These are phyloP conservation scores for Zizania palustris DNA, from an alignment of 202 grass and related monocot genomes.

Conservation along the genomic window DNA sequence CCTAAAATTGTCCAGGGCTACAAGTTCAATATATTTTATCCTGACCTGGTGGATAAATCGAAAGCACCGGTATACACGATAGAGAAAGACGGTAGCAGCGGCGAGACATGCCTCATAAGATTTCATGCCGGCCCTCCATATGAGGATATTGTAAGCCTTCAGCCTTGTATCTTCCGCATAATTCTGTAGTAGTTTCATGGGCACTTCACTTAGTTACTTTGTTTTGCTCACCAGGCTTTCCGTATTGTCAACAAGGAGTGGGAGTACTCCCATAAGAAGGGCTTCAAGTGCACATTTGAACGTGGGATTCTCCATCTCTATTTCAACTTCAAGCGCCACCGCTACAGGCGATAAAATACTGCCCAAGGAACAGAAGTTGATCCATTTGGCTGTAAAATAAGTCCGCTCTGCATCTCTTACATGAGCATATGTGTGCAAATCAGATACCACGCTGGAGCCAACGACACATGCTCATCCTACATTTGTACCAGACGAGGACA, in stretches of 20 bases:
- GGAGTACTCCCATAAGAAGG: constrained; percentile 99
- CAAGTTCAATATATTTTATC: constrained; percentile 38
- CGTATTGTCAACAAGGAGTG: constrained; percentile 96
- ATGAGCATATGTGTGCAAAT: background rate
- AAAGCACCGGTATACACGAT: constrained; percentile 82
- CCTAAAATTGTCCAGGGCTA: too few species aligned
- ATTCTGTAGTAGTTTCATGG: constrained; percentile 25
- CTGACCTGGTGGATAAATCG: constrained; percentile 93
- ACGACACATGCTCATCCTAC: background rate
- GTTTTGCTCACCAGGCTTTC: constrained; percentile 58
- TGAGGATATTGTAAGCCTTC: constrained; percentile 80
- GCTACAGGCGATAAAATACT: constrained; percentile 66
- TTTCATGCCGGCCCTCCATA: constrained; percentile 95
- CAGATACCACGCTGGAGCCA: background rate
- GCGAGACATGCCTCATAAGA: constrained; percentile 8
- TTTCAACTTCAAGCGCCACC: constrained; percentile 93
- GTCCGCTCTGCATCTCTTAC: background rate
- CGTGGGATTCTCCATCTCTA: constrained; percentile 96
- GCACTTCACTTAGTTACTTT: constrained; percentile 1
- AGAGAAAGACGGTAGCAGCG: constrained; percentile 78
- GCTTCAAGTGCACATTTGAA: constrained; percentile 94
- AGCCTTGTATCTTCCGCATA: constrained; percentile 24
- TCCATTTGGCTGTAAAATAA: background rate
- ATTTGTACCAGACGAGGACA: background rate
- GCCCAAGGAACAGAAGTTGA: background rate